Conservation (phyloP, 805 yeast genomes). For the Yarrowia alimentaria region DNA sequence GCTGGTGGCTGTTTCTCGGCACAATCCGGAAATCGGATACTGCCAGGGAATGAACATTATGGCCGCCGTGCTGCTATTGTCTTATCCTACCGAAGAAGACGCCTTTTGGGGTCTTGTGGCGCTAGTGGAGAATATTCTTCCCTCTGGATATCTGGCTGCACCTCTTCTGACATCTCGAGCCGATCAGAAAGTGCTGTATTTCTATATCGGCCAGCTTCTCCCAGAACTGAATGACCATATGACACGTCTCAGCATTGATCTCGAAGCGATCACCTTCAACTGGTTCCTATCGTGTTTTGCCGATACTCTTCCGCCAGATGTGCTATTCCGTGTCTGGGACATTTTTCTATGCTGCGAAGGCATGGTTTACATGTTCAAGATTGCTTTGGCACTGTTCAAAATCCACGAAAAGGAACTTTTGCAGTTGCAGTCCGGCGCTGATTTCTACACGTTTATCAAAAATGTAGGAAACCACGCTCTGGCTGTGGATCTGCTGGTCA, state of each 20-base stretch:
- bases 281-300: constrained; percentile 60
- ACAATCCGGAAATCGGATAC: constrained; percentile 52
- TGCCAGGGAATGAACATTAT: constrained; percentile 62
- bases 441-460: constrained; percentile 39
- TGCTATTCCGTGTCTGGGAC: constrained; percentile 55
- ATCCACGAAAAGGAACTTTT: constrained; percentile 35
- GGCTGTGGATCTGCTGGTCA: constrained; percentile 36
- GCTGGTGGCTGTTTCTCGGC: constrained; percentile 50
- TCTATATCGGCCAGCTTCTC: constrained; percentile 41
- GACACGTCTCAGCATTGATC: constrained; percentile 42
- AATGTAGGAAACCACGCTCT: constrained; percentile 37
- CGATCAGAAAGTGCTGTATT: constrained; percentile 45
- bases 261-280: constrained; percentile 52
- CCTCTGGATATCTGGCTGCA: constrained; percentile 45
- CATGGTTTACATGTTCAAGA: constrained; percentile 41
- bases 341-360: constrained; percentile 46
- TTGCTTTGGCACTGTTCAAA: constrained; percentile 39
- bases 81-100: constrained; percentile 49
- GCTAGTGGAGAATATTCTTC: constrained; percentile 49
- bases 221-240: constrained; percentile 46
- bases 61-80: constrained; percentile 51
- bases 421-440: constrained; percentile 35
- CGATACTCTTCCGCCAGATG: constrained; percentile 51
- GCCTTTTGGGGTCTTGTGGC: constrained; percentile 55
- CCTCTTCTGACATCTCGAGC: constrained; percentile 42